phyloP scores from a whole-genome alignment of 352 stramenopile species.

The Pythium aquatile region DNA sequence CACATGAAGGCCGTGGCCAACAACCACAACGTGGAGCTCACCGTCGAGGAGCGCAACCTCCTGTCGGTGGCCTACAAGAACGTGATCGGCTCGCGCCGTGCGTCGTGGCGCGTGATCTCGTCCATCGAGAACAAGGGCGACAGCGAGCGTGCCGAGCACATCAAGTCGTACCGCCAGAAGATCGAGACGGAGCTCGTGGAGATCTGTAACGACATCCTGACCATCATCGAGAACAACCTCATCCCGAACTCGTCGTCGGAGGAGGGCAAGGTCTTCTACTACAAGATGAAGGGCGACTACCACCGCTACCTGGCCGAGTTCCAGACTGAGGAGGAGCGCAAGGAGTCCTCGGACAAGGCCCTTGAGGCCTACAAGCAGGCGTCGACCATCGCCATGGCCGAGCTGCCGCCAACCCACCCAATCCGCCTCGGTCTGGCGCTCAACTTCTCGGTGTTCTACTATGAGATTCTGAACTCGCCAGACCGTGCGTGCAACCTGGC shows the following conservation, averaged over 20 bases:
- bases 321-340: slow-evolving; percentile 94
- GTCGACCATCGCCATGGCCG: slow-evolving; percentile 91
- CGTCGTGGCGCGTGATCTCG: slow-evolving; percentile 98
- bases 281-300: slow-evolving; percentile 99
- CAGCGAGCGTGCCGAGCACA: slow-evolving; percentile 81
- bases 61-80: slow-evolving; percentile 96
- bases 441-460: slow-evolving; percentile 99
- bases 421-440: slow-evolving; percentile 98
- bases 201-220: slow-evolving; percentile 97
- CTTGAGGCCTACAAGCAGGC: slow-evolving; percentile 80
- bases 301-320: slow-evolving; percentile 99
- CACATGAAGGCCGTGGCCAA: slow-evolving; percentile 99
- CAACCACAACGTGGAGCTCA: slow-evolving; percentile 95
- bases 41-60: slow-evolving; percentile 98
- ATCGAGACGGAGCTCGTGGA: slow-evolving; percentile 95
- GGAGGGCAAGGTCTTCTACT: slow-evolving; percentile 99
- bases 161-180: slow-evolving; percentile 96
- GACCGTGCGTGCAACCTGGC: slow-evolving; percentile 91
- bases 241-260: slow-evolving; percentile 97
- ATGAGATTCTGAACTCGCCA: slow-evolving; percentile 99
- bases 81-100: slow-evolving; percentile 97
- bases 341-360: slow-evolving; percentile 90
- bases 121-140: slow-evolving; percentile 99
- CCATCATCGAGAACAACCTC: slow-evolving; percentile 97
- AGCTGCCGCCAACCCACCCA: slow-evolving; percentile 97